phyloP scores from a whole-genome alignment of 2,329 filamentous ascomycete genomes.

The Grosmannia serpens region DNA sequence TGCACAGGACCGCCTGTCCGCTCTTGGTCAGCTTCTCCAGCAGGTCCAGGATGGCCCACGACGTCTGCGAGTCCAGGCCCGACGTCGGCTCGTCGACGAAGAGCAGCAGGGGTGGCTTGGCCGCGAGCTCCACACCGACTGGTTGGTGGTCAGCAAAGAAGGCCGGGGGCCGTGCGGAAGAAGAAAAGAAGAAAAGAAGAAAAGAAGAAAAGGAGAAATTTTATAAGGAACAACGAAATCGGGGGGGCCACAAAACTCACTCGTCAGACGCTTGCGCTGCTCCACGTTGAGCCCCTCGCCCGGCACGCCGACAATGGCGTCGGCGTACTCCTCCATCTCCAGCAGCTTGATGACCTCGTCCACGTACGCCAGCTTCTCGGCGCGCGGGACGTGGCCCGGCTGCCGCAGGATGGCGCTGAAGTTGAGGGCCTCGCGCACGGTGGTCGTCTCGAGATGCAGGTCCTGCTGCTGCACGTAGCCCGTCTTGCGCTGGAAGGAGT shows the following conservation, averaged over 20 bases:
- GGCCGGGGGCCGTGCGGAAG: too few relatives aligned
- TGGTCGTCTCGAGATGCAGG: constrained; percentile 72
- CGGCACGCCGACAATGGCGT: constrained; percentile 81
- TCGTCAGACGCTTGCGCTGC: constrained; percentile 63
- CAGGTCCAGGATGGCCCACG: constrained; percentile 81
- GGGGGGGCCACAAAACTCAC: not conserved
- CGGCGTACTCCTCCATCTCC: constrained; percentile 82
- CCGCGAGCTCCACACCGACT: constrained; percentile 90
- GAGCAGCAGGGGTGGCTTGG: constrained; percentile 77
- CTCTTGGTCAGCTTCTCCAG: constrained; percentile 81
- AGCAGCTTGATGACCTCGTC: constrained; percentile 84
- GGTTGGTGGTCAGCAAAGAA: too few relatives aligned
- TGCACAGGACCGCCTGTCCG: constrained; percentile 86
- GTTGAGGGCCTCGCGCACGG: constrained; percentile 75
- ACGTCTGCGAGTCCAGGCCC: constrained; percentile 84
- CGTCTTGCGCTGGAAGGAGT: constrained; percentile 81
- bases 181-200: not conserved
- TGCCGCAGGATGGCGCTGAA: constrained; percentile 83
- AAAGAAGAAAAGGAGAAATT: not conserved
- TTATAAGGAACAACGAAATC: too few relatives aligned
- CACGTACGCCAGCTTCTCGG: constrained; percentile 80
- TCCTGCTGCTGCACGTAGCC: constrained; percentile 91
- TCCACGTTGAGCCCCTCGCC: constrained; percentile 72
- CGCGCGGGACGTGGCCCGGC: constrained; percentile 57
- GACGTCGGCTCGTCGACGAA: constrained; percentile 97